Conservation (phyloP, 352 stramenopile species). For the Globisporangium orthogonon region DNA sequence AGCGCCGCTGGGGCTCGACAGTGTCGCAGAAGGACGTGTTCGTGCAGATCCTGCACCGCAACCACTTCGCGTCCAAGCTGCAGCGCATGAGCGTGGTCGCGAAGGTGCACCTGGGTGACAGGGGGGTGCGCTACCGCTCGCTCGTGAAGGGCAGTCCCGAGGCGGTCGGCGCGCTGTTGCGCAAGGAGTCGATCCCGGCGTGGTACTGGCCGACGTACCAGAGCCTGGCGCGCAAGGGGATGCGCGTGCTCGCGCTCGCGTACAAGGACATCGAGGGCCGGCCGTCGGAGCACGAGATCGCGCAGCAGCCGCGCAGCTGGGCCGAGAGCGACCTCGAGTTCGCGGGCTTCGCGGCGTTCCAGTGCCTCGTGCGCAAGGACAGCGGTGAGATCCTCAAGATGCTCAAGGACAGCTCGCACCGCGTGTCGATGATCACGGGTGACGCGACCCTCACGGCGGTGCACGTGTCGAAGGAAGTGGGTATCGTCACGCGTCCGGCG, state of each 20-base stretch:
- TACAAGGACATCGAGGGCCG: constrained; percentile 89
- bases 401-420: constrained; percentile 88
- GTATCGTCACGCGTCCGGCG: constrained; percentile 83
- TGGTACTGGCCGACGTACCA: constrained; percentile 91
- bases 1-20: constrained; percentile 61
- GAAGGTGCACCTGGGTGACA: constrained; percentile 73
- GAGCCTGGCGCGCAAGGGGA: constrained; percentile 71
- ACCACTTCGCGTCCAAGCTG: constrained; percentile 94
- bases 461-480: constrained; percentile 94
- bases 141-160: constrained; percentile 98
- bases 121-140: constrained; percentile 67
- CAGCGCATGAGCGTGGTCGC: constrained; percentile 97
- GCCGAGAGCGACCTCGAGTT: constrained; percentile 95
- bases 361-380: constrained; percentile 94
- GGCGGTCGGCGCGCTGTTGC: constrained; percentile 85
- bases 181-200: constrained; percentile 65
- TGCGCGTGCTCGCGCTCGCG: constrained; percentile 94
- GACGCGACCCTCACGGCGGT: constrained; percentile 96
- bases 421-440: constrained; percentile 98
- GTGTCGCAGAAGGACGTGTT: constrained; percentile 78
- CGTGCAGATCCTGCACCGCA: constrained; percentile 91
- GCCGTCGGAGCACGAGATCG: constrained; percentile 66
- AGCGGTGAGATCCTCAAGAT: constrained; percentile 91
- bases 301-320: constrained; percentile 71
- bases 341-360: constrained; percentile 91